Evolutionary conservation across 73 alveolate species (phyloP), one percentile per base, ranked within the genome.

Genomic region (Tetrahymena elliotti): DNA sequence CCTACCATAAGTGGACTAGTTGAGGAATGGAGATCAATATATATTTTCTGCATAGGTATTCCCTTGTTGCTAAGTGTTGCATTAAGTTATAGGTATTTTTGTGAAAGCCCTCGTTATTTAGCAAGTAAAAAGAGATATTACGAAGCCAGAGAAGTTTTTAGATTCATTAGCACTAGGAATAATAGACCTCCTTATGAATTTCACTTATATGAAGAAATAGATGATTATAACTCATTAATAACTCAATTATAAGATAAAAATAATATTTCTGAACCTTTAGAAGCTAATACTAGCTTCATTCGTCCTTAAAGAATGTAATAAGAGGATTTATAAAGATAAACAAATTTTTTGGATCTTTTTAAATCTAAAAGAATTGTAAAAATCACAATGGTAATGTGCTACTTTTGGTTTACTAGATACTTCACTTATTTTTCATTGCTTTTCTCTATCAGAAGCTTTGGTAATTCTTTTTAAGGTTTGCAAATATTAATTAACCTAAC

Each of bases 371-470:
- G 33, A 94, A 52, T 41, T 84, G 47, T 94, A 52, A 33, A n/a
- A 33, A 37, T 38, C 35, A 94, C 96, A 4, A 40, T 93, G 16
- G 47, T 94, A 8, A 24, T 94, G 52, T 68, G 93, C 36, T 53
- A 33, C 40, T 84, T 94, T 94, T 94, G 96, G 96, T 94, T 94
- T 94, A 84, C 93, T 12, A 84, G 96, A 94, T 94, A 94, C 47
- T 94, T 88, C 53, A 94, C 96, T 9, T 94, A 94, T 88, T 94
- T 84, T 84, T 94, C 95, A 5, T 47, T 94, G 47, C 35, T 84
- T 84, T 94, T 94, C 52, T 94, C 96, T 31, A 94, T 88, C 10
- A 83, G 84, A 8, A 84, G 52, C 93, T 94, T 94, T 35, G 96
- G 96, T 47, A 94, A 54, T 36, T 47, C 33, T 31, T 84, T 24